Base-by-base conservation (phyloP, 139 green algal species). In the Spirogloea muscicola region DNA sequence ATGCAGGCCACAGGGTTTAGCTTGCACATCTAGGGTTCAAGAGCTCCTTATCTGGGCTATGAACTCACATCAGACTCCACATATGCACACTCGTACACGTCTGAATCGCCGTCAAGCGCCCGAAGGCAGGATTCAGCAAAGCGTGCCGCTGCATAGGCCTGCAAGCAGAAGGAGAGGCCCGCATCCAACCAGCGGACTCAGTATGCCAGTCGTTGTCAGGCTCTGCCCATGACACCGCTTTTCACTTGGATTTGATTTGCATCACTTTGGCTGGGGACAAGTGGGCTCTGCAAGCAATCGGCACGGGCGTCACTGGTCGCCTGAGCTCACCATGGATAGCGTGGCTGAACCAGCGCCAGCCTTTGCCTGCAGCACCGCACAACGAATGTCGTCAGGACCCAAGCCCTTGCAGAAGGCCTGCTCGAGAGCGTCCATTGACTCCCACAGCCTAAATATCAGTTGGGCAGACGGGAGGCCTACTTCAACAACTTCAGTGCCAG, bases 401-500 rank as follows among this genome's bases (percentile, higher is more conserved):
- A n/a, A n/a, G n/a, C n/a, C n/a, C n/a, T n/a, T n/a, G n/a, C n/a
- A n/a, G n/a, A n/a, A n/a, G n/a, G n/a, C n/a, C n/a, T n/a, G n/a
- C n/a, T n/a, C n/a, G n/a, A n/a, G n/a, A n/a, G n/a, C n/a, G n/a
- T n/a, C n/a, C n/a, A n/a, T n/a, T n/a, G n/a, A n/a, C n/a, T n/a
- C n/a, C n/a, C n/a, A n/a, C n/a, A n/a, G n/a, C n/a, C n/a, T n/a
- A n/a, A n/a, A n/a, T n/a, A n/a, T n/a, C n/a, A n/a, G 6, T 58
- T 58, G n/a, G 3, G 25, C 48, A 31, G 27, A 21, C 3, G n/a
- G 41, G n/a, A 52, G 44, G 6, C 49, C 43, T 51, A 79, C 71
- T 58, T 96, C 85, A 3, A 98, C 93, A 43, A 98, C 94, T 84
- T 99, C 95, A 5, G 95, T 99, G 60, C 95, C 95, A 0, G 94